Evolutionary conservation across 2,329 filamentous ascomycete species (phyloP).

Genomic region (Tolypocladium guangdongense): DNA sequence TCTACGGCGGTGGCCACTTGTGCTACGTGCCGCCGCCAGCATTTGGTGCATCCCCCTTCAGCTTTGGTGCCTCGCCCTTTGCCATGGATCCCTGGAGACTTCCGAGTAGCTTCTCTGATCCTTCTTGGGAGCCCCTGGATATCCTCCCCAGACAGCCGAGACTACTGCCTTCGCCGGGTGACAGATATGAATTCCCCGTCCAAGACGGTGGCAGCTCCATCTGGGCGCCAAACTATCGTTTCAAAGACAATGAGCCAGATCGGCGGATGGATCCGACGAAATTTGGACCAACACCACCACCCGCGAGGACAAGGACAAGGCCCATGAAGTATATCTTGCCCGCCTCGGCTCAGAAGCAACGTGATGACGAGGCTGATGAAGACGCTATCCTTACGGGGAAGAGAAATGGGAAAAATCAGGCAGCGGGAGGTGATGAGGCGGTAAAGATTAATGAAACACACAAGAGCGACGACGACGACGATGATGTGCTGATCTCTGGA

Average conservation of each 20-base stretch:
- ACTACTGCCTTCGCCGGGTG: conserved; percentile 5
- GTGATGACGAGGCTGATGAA: conserved; percentile 13
- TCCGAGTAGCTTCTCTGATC: conserved; percentile 1
- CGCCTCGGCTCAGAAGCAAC: neutral
- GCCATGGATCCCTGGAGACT: conserved; percentile 5
- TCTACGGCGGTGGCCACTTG: conserved; percentile 3
- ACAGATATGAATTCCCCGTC: conserved; percentile 21
- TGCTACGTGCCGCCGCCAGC: conserved; percentile 4
- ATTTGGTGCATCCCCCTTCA: conserved; percentile 10
- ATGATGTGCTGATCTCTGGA: conserved; percentile 11
- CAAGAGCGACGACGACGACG: conserved; percentile 11
- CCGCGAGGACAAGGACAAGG: conserved; percentile 4
- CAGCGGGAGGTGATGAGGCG: neutral
- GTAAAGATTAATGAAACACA: conserved; percentile 2
- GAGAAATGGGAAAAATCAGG: neutral
- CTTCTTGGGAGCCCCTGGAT: conserved; percentile 3
- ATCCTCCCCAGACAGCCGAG: conserved; percentile 1
- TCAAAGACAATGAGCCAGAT: conserved; percentile 8
- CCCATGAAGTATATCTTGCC: conserved; percentile 1
- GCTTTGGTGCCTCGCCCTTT: conserved; percentile 8
- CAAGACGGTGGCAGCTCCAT: conserved; percentile 20
- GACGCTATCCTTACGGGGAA: conserved; percentile 10
- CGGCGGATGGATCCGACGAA: neutral
- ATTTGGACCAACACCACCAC: conserved; percentile 1
- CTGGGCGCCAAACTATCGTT: conserved; percentile 16